These are phyloP conservation scores for Phialocephala sp. DNA, from an alignment of 2,329 filamentous ascomycete genomes.

Conservation along the genomic window DNA sequence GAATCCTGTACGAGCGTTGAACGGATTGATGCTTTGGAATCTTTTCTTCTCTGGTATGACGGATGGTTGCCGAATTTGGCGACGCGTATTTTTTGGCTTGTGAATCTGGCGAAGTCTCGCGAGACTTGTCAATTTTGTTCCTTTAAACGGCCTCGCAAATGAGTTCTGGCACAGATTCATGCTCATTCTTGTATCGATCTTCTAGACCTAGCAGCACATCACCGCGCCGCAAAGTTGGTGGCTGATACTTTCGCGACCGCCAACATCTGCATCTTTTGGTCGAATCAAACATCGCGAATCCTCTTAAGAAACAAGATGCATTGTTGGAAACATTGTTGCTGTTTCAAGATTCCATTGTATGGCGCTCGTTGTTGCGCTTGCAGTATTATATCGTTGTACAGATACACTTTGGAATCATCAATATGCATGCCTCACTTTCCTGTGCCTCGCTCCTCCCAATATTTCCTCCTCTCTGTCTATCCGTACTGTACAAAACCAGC, in stretches of 20 bases:
- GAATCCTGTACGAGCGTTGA: not conserved
- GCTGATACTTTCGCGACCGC: not conserved
- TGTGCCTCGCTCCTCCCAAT: not conserved
- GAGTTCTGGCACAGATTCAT: not conserved
- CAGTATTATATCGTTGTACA: not conserved
- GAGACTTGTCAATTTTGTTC: not conserved
- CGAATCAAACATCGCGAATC: not conserved
- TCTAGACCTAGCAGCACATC: not conserved
- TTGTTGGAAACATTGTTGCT: not conserved
- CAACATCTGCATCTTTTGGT: not conserved
- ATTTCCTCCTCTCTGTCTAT: too few species aligned
- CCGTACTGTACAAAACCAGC: too few species aligned
- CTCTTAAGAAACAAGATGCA: not conserved
- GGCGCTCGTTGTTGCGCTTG: not conserved
- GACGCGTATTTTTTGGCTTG: not conserved
- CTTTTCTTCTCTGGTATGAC: not conserved
- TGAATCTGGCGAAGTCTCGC: not conserved
- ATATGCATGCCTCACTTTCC: not conserved
- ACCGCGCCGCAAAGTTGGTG: constrained; percentile 5
- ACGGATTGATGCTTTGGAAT: not conserved
- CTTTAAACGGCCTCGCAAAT: not conserved
- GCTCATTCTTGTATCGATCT: not conserved
- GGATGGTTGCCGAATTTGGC: not conserved
- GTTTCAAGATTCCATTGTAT: not conserved
- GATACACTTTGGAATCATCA: not conserved